Evolutionary conservation across 1,284 basidiomycete species (phyloP), one percentile per base, ranked within the genome.

Genomic region (Moesziomyces globuligerus): DNA sequence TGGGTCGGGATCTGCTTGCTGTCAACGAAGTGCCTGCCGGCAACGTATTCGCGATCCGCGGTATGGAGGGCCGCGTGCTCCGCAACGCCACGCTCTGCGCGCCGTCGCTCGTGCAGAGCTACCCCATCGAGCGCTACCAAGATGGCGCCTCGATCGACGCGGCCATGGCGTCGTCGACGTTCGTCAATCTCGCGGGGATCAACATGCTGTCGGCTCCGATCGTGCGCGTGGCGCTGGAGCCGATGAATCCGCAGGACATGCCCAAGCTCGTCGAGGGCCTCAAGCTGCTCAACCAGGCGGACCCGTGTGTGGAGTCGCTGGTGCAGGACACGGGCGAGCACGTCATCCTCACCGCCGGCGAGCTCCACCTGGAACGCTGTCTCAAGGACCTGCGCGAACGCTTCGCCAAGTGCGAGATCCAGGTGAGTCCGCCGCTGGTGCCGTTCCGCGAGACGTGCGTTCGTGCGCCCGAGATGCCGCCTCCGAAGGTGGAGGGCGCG

Each of bases 321-420:
- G 92, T 98, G 66, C 95, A 98, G 83, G 89, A 93, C 76, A 97
- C 94, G 0, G 96, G 96, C 38, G 96, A 99, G 83, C 92, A 97
- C 83, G 96, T 98, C 53, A 97, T 99, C 72, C 84, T 98, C 64
- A 92, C 93, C 7, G 96, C 96, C 0, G 96, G 96, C 52, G 96
- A 98, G 82, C 84, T 99, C 54, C 96, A 98, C 83, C 85, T 98
- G 21, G 95, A 98, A 91, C 88, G 96, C 71, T 99, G 96, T 80
- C 83, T 98, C 48, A 94, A 93, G 83, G 96, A 98, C 83, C 85
- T 99, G 18, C 88, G 92, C 21, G 96, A 98, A 83, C 87, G 95
- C 21, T 98, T 98, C 81, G 95, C 96, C 0, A 89, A 89, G 62
- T 90, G 96, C 48, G 91, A 92, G 49, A 94, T 99, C 45, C 92